These are phyloP conservation scores for Fraxinus dipetala DNA, from an alignment of 305 asterid species.

Conservation along the genomic window DNA sequence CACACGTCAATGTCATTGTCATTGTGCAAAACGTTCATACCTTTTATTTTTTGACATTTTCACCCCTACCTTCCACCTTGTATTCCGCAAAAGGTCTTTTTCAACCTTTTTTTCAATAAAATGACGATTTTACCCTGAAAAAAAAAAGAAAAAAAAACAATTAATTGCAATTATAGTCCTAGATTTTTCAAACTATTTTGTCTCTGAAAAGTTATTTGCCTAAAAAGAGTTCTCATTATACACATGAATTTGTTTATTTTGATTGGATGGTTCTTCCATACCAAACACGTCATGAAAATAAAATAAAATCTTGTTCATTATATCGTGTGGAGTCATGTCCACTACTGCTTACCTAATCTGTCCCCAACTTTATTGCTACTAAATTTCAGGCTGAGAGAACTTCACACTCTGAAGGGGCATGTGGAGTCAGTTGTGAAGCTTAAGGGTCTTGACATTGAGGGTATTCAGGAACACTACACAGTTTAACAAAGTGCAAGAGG, in stretches of 20 bases:
- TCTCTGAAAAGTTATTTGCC: not conserved
- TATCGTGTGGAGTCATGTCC: not conserved
- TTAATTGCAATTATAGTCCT: too few species aligned
- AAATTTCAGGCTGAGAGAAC: constrained; percentile 42
- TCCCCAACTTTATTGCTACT: constrained; percentile 5
- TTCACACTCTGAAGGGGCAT: constrained; percentile 57
- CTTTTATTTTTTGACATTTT: too few species aligned
- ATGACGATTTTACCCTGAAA: too few species aligned
- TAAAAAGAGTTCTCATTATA: not conserved
- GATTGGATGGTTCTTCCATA: not conserved
- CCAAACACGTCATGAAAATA: not conserved
- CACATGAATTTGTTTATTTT: not conserved
- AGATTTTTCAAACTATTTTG: not conserved
- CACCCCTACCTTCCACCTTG: too few species aligned
- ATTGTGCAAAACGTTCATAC: too few species aligned
- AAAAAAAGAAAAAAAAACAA: too few species aligned
- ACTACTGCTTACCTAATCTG: not conserved
- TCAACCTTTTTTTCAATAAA: too few species aligned
- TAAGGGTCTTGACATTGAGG: constrained; percentile 45
- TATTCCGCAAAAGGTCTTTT: too few species aligned
- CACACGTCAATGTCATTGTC: too few species aligned
- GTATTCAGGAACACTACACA: constrained; percentile 46
- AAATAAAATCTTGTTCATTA: not conserved
- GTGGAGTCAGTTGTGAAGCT: constrained; percentile 49
- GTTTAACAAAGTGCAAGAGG: constrained; percentile 23